Conservation (phyloP, 306 rosid genomes). For the Medicago ruthenica region DNA sequence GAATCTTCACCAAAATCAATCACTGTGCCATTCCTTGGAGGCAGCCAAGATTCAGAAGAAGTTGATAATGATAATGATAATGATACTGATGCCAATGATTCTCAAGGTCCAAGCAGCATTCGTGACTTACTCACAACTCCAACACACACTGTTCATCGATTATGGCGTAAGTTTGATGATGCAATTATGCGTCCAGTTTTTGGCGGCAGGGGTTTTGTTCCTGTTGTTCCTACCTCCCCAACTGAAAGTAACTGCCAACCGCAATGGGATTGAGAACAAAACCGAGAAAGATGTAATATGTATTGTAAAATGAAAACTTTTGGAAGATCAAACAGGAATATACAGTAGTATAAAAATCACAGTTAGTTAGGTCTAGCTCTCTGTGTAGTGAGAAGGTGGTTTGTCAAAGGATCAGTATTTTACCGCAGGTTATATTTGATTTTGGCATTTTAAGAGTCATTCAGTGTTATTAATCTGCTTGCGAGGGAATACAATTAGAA, state of each 20-base stretch:
- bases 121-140: constrained; percentile 80
- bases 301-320: constrained; percentile 40
- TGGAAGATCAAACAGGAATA: constrained; percentile 1
- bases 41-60: constrained; percentile 62
- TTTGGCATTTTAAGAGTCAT: background rate
- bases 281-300: constrained; percentile 43
- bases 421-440: background rate
- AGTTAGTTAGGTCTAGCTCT: background rate
- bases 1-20: constrained; percentile 65
- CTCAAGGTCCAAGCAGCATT: constrained; percentile 60
- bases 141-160: constrained; percentile 78
- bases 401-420: background rate
- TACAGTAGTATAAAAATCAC: background rate
- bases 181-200: constrained; percentile 93
- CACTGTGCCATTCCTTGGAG: constrained; percentile 68
- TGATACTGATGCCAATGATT: constrained; percentile 48
- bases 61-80: too few relatives aligned
- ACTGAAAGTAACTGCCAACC: constrained; percentile 45
- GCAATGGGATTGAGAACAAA: constrained; percentile 43
- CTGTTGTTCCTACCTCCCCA: constrained; percentile 66
- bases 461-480: background rate
- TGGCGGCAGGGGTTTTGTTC: constrained; percentile 97
- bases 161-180: constrained; percentile 91
- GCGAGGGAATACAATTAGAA: too few relatives aligned
- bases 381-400: background rate